These are phyloP conservation scores for Pseudogymnoascus verrucosus DNA, from an alignment of 2,329 filamentous ascomycete species.

Conservation along the genomic window DNA sequence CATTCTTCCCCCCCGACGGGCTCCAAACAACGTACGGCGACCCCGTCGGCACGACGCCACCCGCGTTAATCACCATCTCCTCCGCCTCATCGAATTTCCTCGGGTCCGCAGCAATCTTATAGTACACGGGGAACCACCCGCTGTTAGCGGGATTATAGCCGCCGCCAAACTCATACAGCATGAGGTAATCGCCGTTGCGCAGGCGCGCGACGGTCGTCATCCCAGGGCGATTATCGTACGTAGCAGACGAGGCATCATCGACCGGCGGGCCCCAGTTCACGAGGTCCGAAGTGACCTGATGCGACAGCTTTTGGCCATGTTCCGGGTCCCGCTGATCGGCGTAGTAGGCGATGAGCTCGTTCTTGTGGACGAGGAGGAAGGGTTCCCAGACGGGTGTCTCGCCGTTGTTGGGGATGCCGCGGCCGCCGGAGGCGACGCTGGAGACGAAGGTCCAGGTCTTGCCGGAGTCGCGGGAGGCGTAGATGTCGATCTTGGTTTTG, in stretches of 20 bases:
- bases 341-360: constrained; percentile 58
- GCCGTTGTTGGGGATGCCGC: constrained; percentile 51
- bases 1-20: constrained; percentile 23
- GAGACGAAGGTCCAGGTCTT: constrained; percentile 59
- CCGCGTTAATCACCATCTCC: constrained; percentile 20
- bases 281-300: constrained; percentile 49
- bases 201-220: constrained; percentile 57
- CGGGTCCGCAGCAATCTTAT: constrained; percentile 25
- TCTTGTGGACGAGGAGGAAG: constrained; percentile 51
- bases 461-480: constrained; percentile 53
- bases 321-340: constrained; percentile 60
- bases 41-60: constrained; percentile 20
- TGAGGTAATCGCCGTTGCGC: constrained; percentile 48
- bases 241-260: constrained; percentile 55
- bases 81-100: constrained; percentile 21
- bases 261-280: constrained; percentile 50
- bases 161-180: constrained; percentile 50
- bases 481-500: constrained; percentile 60
- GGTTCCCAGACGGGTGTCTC: constrained; percentile 67
- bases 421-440: constrained; percentile 53
- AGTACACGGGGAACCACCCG: constrained; percentile 27
- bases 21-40: constrained; percentile 27
- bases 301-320: constrained; percentile 61
- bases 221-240: constrained; percentile 56
- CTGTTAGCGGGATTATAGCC: background rate